phyloP scores from a whole-genome alignment of 768 basidiomycete species.

The Rhodotorula diobovata region DNA sequence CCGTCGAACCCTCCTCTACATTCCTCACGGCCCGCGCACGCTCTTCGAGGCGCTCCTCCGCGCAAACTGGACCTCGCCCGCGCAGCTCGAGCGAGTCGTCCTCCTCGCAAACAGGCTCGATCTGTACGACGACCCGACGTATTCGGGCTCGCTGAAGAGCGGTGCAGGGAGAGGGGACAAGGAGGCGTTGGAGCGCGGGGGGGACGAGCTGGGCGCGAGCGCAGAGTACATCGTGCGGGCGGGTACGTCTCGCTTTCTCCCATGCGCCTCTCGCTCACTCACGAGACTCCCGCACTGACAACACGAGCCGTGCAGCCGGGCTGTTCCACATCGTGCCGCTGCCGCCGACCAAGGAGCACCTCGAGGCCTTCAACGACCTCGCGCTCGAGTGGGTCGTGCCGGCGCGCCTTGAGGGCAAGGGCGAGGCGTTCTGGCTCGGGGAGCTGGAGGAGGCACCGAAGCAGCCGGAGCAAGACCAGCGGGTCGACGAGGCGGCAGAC shows the following conservation, averaged over 20 bases:
- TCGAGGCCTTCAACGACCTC: conserved; percentile 39
- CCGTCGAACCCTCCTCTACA: conserved; percentile 38
- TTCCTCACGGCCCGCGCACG: conserved; percentile 42
- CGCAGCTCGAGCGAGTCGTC: conserved; percentile 7
- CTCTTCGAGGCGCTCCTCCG: conserved; percentile 38
- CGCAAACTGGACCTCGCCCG: conserved; percentile 22
- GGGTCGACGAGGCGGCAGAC: neutral
- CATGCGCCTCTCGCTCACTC: no score
- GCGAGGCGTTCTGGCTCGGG: neutral
- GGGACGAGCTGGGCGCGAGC: conserved; percentile 12
- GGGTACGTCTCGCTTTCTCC: neutral
- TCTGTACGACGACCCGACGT: conserved; percentile 39
- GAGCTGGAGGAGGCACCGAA: neutral
- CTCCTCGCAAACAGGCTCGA: conserved; percentile 40
- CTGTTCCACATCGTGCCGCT: conserved; percentile 31
- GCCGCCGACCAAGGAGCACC: conserved; percentile 23
- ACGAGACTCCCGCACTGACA: no score
- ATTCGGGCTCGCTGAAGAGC: conserved; percentile 7
- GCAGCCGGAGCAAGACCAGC: no score
- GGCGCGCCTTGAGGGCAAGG: neutral
- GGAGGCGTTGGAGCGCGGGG: neutral
- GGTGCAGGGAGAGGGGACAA: neutral
- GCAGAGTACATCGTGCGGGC: conserved; percentile 12
- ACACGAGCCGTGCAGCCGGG: neutral
- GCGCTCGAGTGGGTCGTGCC: conserved; percentile 26